Percentiles rank a stretch among this genome's conserved stretches.
Evolutionary conservation across 139 green algal genomes (phyloP).

Genomic region (Closterium sp.): DNA sequence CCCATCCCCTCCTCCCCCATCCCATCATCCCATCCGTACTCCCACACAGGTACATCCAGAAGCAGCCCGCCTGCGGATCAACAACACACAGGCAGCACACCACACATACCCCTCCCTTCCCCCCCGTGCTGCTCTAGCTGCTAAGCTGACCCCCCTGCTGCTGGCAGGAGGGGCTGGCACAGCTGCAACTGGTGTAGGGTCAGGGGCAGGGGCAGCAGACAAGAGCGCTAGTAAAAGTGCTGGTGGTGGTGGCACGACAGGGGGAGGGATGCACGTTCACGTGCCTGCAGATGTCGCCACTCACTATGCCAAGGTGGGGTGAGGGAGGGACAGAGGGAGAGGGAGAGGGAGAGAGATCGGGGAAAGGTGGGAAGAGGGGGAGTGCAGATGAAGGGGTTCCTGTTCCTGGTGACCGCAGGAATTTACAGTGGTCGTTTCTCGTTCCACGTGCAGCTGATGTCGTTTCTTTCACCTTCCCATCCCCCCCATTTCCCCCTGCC

Average conservation of each 20-base stretch:
- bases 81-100: not conserved
- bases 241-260: not conserved
- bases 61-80: not conserved
- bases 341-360: not conserved
- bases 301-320: not conserved
- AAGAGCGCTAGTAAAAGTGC: too few relatives aligned
- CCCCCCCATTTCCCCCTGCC: too few relatives aligned
- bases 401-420: too few relatives aligned
- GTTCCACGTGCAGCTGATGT: too few relatives aligned
- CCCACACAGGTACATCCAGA: not conserved
- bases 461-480: too few relatives aligned
- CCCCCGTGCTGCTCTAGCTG: not conserved
- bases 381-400: not conserved
- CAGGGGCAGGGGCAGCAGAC: not conserved
- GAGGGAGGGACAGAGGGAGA: not conserved
- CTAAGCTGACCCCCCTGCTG: not conserved
- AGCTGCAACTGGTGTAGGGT: too few relatives aligned
- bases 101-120: not conserved
- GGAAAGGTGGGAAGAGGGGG: not conserved
- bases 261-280: not conserved
- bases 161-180: not conserved
- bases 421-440: not conserved
- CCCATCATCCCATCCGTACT: too few relatives aligned
- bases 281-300: not conserved
- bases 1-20: too few relatives aligned